phyloP scores from a whole-genome alignment of 1,139 yeast species.

The Suhomyces coccinellae region DNA sequence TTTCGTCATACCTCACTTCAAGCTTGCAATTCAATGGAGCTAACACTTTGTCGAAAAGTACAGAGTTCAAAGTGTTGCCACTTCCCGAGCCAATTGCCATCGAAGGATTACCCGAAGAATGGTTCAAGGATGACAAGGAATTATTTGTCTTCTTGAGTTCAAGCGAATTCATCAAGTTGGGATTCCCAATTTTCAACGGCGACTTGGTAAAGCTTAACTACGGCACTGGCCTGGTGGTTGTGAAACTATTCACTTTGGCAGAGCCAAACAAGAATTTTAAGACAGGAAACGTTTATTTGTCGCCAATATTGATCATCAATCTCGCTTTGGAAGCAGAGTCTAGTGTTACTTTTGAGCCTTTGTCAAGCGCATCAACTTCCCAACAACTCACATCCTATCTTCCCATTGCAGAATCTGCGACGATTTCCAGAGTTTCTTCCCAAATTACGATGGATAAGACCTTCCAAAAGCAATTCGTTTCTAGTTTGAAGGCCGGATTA shows the following conservation, averaged over 20 bases:
- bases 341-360: constrained; percentile 29
- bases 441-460: constrained; percentile 69
- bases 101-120: constrained; percentile 27
- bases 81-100: constrained; percentile 31
- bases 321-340: constrained; percentile 38
- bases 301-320: constrained; percentile 66
- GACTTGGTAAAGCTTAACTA: constrained; percentile 52
- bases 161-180: constrained; percentile 53
- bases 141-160: constrained; percentile 55
- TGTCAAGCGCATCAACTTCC: constrained; percentile 9
- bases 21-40: constrained; percentile 27
- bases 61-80: constrained; percentile 28
- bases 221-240: constrained; percentile 28
- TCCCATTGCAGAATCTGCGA: constrained; percentile 36
- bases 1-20: constrained; percentile 38
- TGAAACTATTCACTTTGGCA: constrained; percentile 57
- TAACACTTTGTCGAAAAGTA: neutral
- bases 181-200: constrained; percentile 64
- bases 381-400: constrained; percentile 16
- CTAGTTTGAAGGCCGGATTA: constrained; percentile 63
- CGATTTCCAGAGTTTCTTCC: constrained; percentile 69
- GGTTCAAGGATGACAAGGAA: constrained; percentile 44
- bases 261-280: constrained; percentile 57
- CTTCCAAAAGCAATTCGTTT: constrained; percentile 63
- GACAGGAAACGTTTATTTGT: constrained; percentile 47